phyloP scores from a whole-genome alignment of 2,329 filamentous ascomycete species.

The Cordyceps javanica region DNA sequence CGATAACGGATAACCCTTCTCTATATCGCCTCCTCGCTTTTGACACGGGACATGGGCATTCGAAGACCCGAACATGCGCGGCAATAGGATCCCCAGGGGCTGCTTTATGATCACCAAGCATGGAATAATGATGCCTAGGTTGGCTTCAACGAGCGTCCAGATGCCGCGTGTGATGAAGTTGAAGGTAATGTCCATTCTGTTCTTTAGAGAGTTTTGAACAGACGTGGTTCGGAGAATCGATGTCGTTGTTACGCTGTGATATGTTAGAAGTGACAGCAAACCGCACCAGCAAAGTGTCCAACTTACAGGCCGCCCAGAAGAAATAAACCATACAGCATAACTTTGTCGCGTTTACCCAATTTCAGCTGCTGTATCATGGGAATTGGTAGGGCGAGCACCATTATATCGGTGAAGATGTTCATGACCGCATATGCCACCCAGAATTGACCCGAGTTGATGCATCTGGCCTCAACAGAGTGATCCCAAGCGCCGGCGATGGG shows the following conservation, averaged over 20 bases:
- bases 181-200: conserved; percentile 25
- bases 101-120: conserved; percentile 26
- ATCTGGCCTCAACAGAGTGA: conserved; percentile 30
- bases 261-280: neutral
- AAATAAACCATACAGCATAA: conserved; percentile 31
- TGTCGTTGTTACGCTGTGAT: conserved; percentile 25
- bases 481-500: conserved; percentile 39
- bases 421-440: conserved; percentile 40
- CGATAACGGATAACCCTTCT: neutral
- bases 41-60: conserved; percentile 5
- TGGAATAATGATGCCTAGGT: conserved; percentile 31
- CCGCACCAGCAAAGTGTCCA: no score
- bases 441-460: conserved; percentile 35
- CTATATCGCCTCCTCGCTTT: neutral
- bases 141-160: conserved; percentile 33
- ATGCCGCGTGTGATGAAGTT: conserved; percentile 20
- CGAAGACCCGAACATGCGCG: conserved; percentile 15
- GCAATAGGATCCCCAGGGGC: conserved; percentile 16
- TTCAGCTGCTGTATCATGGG: conserved; percentile 28
- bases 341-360: conserved; percentile 26
- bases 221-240: conserved; percentile 33
- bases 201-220: conserved; percentile 25
- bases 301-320: conserved; percentile 31
- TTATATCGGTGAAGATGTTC: conserved; percentile 32
- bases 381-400: conserved; percentile 31